A percentile compares a stretch with the other conserved stretches of the same genome.
phyloP scores from a whole-genome alignment of 2,329 filamentous ascomycete genomes.

The Exophiala sp. region DNA sequence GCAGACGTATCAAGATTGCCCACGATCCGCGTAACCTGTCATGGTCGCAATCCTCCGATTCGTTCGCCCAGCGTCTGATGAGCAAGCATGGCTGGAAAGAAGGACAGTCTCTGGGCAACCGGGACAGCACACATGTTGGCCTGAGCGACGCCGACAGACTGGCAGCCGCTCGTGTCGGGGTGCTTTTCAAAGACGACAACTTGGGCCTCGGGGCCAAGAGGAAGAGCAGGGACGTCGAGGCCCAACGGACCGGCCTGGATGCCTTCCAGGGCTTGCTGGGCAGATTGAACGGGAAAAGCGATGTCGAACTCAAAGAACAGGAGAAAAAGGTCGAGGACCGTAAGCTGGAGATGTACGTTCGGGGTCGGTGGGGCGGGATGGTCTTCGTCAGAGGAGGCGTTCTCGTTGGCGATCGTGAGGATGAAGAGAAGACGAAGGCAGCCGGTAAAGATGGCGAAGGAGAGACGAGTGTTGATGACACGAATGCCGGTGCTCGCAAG shows the following conservation, averaged over 20 bases:
- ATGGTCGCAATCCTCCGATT: constrained; percentile 76
- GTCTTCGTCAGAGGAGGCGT: constrained; percentile 84
- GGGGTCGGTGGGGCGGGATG: constrained; percentile 71
- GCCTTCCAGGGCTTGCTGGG: constrained; percentile 82
- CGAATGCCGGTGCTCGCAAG: background rate
- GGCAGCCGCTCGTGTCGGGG: constrained; percentile 24
- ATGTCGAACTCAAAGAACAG: constrained; percentile 65
- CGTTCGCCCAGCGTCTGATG: constrained; percentile 86
- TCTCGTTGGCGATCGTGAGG: constrained; percentile 49
- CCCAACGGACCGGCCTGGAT: constrained; percentile 74
- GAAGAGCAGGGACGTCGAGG: constrained; percentile 60
- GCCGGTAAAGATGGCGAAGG: constrained; percentile 39
- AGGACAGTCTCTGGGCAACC: constrained; percentile 72
- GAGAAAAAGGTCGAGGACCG: constrained; percentile 61
- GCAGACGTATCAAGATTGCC: constrained; percentile 64
- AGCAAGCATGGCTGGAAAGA: constrained; percentile 85
- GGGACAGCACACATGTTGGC: constrained; percentile 59
- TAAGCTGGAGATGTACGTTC: constrained; percentile 67
- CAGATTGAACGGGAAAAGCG: constrained; percentile 79
- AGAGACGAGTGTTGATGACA: constrained; percentile 43
- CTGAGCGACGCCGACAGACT: constrained; percentile 18
- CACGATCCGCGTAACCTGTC: constrained; percentile 92
- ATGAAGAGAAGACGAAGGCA: constrained; percentile 32
- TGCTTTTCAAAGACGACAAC: constrained; percentile 73
- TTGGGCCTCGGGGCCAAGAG: constrained; percentile 73